A percentile compares a stretch with the other conserved stretches of the same genome.
phyloP scores from a whole-genome alignment of 2,329 filamentous ascomycete genomes.

The Cercospora nicotianae region DNA sequence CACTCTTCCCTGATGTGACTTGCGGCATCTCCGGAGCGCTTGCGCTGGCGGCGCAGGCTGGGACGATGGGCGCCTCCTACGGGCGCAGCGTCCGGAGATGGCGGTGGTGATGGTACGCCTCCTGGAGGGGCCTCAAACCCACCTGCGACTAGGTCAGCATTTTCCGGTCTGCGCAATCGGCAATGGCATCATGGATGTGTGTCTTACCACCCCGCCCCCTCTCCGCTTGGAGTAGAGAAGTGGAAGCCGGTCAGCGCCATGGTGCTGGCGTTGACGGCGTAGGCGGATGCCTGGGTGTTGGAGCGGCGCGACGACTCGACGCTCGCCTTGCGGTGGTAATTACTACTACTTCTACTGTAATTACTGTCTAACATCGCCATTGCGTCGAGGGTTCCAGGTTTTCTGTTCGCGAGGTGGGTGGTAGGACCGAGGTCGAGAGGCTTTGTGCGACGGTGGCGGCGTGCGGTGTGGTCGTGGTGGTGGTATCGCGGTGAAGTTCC shows the following conservation, averaged over 20 bases:
- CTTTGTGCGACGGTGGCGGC: constrained; percentile 1
- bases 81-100: constrained; percentile 64
- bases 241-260: constrained; percentile 78
- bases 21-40: constrained; percentile 80
- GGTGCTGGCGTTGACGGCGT: constrained; percentile 71
- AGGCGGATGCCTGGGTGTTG: constrained; percentile 88
- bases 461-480: not conserved
- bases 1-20: constrained; percentile 97
- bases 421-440: constrained; percentile 4
- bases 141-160: constrained; percentile 62
- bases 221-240: constrained; percentile 85
- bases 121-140: constrained; percentile 89
- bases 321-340: constrained; percentile 47
- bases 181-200: constrained; percentile 4
- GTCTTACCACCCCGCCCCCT: constrained; percentile 51
- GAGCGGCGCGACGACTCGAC: constrained; percentile 64
- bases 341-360: constrained; percentile 71
- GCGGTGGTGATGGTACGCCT: constrained; percentile 74
- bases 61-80: constrained; percentile 26
- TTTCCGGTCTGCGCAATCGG: not conserved
- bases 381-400: constrained; percentile 52
- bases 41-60: constrained; percentile 31
- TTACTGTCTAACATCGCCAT: constrained; percentile 70
- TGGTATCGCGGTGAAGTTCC: not conserved
- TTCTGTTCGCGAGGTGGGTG: constrained; percentile 29